phyloP scores from a whole-genome alignment of 2,329 filamentous ascomycete genomes.

The Fusarium chuoi region DNA sequence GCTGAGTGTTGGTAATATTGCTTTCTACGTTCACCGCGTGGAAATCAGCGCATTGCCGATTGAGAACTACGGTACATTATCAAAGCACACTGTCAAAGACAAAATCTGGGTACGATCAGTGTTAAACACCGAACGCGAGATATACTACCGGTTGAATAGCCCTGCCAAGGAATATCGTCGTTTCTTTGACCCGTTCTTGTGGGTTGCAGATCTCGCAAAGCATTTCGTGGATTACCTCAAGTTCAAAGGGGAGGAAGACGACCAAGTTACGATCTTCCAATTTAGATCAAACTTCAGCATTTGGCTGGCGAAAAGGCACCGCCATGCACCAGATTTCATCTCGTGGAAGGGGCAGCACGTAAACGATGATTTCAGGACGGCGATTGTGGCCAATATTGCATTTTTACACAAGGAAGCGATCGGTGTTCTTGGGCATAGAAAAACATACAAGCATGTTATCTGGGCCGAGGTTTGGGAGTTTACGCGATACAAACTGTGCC shows the following conservation, averaged over 20 bases:
- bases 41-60: constrained; percentile 70
- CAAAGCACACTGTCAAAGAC: constrained; percentile 58
- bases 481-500: constrained; percentile 46
- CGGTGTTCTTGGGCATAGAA: constrained; percentile 54
- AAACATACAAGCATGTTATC: constrained; percentile 54
- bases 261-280: constrained; percentile 60
- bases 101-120: constrained; percentile 73
- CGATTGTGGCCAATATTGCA: constrained; percentile 66
- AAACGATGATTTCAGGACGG: constrained; percentile 69
- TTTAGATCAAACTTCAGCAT: constrained; percentile 67
- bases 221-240: constrained; percentile 75
- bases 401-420: constrained; percentile 74
- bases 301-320: constrained; percentile 65
- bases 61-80: constrained; percentile 68
- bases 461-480: constrained; percentile 64
- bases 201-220: constrained; percentile 77
- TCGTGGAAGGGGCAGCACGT: constrained; percentile 64
- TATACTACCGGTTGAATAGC: constrained; percentile 72
- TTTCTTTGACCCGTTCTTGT: constrained; percentile 73
- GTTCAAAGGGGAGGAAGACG: constrained; percentile 43
- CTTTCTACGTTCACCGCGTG: constrained; percentile 64
- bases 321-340: constrained; percentile 53
- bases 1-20: constrained; percentile 56
- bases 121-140: constrained; percentile 49
- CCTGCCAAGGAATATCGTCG: constrained; percentile 70